Evolutionary conservation across 371 early-diverging fungal species (phyloP).

Genomic region (Mortierella sp.): DNA sequence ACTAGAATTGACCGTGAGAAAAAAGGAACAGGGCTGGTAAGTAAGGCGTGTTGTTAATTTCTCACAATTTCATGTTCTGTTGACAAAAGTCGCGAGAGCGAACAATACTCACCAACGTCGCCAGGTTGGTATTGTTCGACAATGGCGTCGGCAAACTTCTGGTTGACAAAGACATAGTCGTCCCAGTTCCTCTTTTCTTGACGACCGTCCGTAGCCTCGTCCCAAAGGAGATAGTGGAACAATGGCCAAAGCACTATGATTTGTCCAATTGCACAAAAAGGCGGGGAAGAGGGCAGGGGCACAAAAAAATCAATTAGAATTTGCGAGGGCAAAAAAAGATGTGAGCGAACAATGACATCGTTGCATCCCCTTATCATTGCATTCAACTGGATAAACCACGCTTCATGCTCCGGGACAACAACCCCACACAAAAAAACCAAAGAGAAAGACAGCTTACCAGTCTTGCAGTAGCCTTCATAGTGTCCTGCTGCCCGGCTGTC

Average conservation of each 20-base stretch:
- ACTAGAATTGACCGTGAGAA: constrained; percentile 64
- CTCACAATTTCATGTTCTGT: too few relatives aligned
- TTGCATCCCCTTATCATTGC: constrained; percentile 2
- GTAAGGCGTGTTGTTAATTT: not conserved
- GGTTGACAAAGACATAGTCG: constrained; percentile 91
- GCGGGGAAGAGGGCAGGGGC: not conserved
- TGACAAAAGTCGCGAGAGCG: not conserved
- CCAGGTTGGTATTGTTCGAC: constrained; percentile 79
- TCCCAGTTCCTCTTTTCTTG: constrained; percentile 84
- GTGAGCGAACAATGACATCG: constrained; percentile 34
- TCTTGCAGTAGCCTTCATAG: constrained; percentile 94
- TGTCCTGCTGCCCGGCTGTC: constrained; percentile 78
- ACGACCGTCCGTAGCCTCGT: constrained; percentile 79
- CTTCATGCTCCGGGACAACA: not conserved
- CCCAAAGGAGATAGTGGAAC: constrained; percentile 97
- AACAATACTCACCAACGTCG: constrained; percentile 83
- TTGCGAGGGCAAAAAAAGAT: not conserved
- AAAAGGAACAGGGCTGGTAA: constrained; percentile 7
- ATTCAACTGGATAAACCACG: not conserved
- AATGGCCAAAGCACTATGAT: constrained; percentile 94
- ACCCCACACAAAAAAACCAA: not conserved
- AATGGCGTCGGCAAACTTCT: constrained; percentile 86
- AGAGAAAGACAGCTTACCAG: constrained; percentile 64
- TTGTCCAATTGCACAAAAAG: not conserved
- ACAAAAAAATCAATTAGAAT: constrained; percentile 8